Percentiles rank a stretch among this genome's conserved stretches.
These are phyloP conservation scores for Brassica balearica DNA, from an alignment of 441 rosid species.

Conservation along the genomic window DNA sequence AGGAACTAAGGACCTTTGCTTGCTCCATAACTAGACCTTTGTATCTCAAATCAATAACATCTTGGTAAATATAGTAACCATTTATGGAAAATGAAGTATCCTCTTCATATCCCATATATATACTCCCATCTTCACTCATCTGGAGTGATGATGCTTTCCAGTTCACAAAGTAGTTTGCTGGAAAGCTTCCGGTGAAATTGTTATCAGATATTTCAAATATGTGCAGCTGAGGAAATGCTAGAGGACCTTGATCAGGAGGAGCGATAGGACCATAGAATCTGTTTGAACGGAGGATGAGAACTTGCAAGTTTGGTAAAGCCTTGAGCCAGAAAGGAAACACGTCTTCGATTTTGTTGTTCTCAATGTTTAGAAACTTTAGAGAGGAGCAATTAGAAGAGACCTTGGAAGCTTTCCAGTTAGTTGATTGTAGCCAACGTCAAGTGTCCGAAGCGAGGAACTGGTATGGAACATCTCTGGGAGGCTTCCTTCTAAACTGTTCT, in stretches of 20 bases:
- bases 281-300: constrained; percentile 59
- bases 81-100: not conserved
- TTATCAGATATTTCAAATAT: constrained; percentile 58
- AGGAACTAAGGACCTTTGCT: not conserved
- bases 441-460: constrained; percentile 39
- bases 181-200: not conserved
- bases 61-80: not conserved
- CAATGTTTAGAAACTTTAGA: constrained; percentile 50
- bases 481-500: constrained; percentile 47
- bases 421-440: constrained; percentile 49
- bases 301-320: constrained; percentile 42
- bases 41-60: constrained; percentile 13
- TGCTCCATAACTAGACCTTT: constrained; percentile 32
- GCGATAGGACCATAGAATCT: constrained; percentile 48
- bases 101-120: constrained; percentile 22
- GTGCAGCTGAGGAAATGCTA: constrained; percentile 54
- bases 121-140: not conserved
- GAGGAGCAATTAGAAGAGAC: constrained; percentile 46
- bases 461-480: constrained; percentile 37
- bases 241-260: not conserved
- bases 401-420: constrained; percentile 51
- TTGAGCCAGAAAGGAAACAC: constrained; percentile 59
- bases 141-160: constrained; percentile 50
- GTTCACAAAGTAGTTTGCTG: constrained; percentile 21
- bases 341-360: constrained; percentile 53